phyloP scores from a whole-genome alignment of 192 early-diverging fungal genomes.

The Coemansia sp. region DNA sequence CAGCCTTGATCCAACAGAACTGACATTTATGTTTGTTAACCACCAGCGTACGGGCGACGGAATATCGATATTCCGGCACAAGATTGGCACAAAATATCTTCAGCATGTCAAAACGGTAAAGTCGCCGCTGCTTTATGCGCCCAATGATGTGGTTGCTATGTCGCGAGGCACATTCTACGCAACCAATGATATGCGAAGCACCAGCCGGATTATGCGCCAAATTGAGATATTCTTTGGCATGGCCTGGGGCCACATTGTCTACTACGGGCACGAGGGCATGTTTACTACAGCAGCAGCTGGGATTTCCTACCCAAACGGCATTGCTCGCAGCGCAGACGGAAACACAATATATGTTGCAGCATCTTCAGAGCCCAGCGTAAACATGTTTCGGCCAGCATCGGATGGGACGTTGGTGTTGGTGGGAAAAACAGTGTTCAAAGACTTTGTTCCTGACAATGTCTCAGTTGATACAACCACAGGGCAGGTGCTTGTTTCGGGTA shows the following conservation, averaged over 20 bases:
- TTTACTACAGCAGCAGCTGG: slow-evolving; percentile 23
- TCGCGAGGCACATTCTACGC: slow-evolving; percentile 60
- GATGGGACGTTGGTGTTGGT: slow-evolving; percentile 30
- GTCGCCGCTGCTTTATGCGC: slow-evolving; percentile 55
- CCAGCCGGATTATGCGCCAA: slow-evolving; percentile 20
- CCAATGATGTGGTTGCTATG: slow-evolving; percentile 60
- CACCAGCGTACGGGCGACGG: slow-evolving; percentile 57
- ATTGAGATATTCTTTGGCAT: slow-evolving; percentile 53
- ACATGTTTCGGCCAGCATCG: slow-evolving; percentile 13
- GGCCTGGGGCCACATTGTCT: slow-evolving; percentile 49
- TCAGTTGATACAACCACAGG: slow-evolving; percentile 45
- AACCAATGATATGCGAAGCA: slow-evolving; percentile 56
- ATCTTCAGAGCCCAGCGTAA: slow-evolving; percentile 48
- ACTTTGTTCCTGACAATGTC: slow-evolving; percentile 52
- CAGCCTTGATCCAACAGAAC: slow-evolving; percentile 36
- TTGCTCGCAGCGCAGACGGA: slow-evolving; percentile 33
- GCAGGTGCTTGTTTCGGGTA: slow-evolving; percentile 50
- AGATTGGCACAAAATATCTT: slow-evolving; percentile 38
- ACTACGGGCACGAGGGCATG: slow-evolving; percentile 25
- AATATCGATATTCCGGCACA: slow-evolving; percentile 59
- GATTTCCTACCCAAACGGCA: slow-evolving; percentile 49
- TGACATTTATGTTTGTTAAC: slow-evolving; percentile 61
- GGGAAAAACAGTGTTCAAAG: slow-evolving; percentile 28
- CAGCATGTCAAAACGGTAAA: slow-evolving; percentile 55
- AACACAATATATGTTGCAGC: slow-evolving; percentile 33